Evolutionary conservation across 345 rosid genomes (phyloP).

Genomic region (Isatis tinctoria): DNA sequence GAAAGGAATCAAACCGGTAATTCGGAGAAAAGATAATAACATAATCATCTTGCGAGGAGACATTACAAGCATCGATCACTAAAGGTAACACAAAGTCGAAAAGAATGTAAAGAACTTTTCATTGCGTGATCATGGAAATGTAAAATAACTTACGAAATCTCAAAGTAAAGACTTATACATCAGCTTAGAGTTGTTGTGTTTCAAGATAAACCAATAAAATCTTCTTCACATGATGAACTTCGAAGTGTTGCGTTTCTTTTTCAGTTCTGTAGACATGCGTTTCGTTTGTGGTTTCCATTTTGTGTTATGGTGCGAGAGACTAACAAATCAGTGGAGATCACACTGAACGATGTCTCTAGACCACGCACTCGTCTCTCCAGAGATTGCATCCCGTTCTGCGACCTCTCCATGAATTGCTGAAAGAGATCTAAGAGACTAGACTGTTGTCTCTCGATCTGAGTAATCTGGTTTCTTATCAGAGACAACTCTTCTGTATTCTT

Average conservation of each 20-base stretch:
- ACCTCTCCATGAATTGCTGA: slow-evolving; percentile 88
- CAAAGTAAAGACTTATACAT: not conserved
- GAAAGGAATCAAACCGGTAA: not conserved
- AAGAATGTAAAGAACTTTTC: not conserved
- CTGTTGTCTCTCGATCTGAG: slow-evolving; percentile 87
- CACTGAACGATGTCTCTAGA: slow-evolving; percentile 84
- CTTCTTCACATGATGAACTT: not conserved
- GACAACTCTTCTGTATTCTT: slow-evolving; percentile 49
- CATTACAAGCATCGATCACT: not conserved
- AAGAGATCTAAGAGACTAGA: slow-evolving; percentile 68
- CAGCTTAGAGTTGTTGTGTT: not conserved
- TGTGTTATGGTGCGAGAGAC: slow-evolving; percentile 26
- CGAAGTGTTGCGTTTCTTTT: slow-evolving; percentile 13
- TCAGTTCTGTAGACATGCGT: slow-evolving; percentile 15
- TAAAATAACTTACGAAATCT: slow-evolving; percentile 4
- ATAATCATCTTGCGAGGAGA: not conserved
- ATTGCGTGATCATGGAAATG: not conserved
- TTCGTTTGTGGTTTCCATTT: slow-evolving; percentile 20
- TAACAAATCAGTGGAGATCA: slow-evolving; percentile 66
- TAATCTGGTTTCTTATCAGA: slow-evolving; percentile 62
- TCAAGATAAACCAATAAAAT: not conserved
- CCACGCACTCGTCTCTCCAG: slow-evolving; percentile 81
- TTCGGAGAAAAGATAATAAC: not conserved
- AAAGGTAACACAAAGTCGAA: slow-evolving; percentile 3
- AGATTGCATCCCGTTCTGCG: slow-evolving; percentile 79